Percentiles rank a stretch among this genome's conserved stretches.
Conservation (phyloP, 768 basidiomycete genomes). For the Boletus fagicola region DNA sequence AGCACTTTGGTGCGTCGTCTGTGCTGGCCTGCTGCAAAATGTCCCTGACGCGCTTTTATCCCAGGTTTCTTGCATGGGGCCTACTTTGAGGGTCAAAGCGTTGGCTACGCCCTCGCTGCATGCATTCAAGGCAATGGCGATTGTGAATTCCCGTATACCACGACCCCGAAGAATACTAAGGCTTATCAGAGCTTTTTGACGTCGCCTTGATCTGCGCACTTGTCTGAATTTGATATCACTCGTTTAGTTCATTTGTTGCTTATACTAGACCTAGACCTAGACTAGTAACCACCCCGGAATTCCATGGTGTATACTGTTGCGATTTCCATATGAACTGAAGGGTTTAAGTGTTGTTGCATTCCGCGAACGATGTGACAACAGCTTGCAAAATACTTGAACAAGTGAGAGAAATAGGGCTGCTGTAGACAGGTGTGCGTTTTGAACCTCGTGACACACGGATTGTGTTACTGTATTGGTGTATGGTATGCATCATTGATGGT, state of each 20-base stretch:
- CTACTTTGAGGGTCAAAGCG: conserved; percentile 51
- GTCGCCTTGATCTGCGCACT: not conserved
- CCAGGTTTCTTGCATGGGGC: conserved; percentile 59
- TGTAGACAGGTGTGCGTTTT: too few relatives aligned
- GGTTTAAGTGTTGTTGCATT: not conserved
- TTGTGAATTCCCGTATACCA: conserved; percentile 26
- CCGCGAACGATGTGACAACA: not conserved
- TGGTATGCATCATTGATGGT: too few relatives aligned
- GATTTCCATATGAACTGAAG: not conserved
- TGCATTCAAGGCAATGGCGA: conserved; percentile 39
- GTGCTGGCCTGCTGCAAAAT: not conserved
- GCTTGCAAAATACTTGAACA: not conserved
- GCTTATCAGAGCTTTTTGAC: conserved; percentile 31
- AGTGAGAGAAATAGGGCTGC: not conserved
- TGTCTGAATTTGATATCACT: not conserved
- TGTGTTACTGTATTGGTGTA: too few relatives aligned
- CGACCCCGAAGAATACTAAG: conserved; percentile 31
- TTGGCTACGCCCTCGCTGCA: conserved; percentile 39
- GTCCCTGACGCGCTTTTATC: not conserved
- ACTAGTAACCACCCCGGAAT: not conserved
- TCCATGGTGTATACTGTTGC: not conserved
- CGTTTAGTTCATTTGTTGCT: not conserved
- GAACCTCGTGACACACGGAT: too few relatives aligned
- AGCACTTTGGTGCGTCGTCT: conserved; percentile 54
- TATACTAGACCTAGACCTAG: not conserved